Conservation (phyloP, 2,329 filamentous ascomycete species). For the Cordyceps cicadae region DNA sequence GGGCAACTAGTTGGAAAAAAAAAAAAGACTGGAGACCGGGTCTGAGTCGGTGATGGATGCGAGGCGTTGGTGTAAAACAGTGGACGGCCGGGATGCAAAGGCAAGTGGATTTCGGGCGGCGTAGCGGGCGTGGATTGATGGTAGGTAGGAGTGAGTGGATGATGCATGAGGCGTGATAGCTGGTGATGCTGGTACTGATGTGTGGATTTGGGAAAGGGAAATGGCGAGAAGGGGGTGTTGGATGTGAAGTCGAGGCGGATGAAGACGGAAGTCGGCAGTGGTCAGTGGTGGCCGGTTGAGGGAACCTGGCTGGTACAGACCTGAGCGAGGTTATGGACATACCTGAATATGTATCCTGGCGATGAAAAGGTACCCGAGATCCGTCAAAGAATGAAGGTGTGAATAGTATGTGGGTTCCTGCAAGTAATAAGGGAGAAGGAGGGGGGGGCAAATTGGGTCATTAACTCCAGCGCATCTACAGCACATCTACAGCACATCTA, state of each 20-base stretch:
- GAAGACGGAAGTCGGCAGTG: background rate
- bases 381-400: too few species aligned
- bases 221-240: background rate
- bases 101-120: background rate
- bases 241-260: background rate
- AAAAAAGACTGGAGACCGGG: constrained; percentile 8
- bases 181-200: background rate
- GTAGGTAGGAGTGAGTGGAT: background rate
- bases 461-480: background rate
- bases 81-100: background rate
- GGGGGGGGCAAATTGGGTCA: background rate
- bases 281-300: too few species aligned
- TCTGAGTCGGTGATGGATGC: constrained; percentile 7
- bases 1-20: background rate
- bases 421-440: background rate
- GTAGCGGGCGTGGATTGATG: background rate
- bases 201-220: background rate
- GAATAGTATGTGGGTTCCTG: too few species aligned
- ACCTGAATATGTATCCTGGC: too few species aligned
- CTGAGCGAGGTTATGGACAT: too few species aligned
- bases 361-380: too few species aligned
- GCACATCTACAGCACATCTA: background rate
- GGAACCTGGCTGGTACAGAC: background rate
- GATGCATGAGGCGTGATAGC: background rate
- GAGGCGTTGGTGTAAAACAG: background rate